phyloP scores from a whole-genome alignment of 805 yeast species.

The Ogataea paradorogensis region DNA sequence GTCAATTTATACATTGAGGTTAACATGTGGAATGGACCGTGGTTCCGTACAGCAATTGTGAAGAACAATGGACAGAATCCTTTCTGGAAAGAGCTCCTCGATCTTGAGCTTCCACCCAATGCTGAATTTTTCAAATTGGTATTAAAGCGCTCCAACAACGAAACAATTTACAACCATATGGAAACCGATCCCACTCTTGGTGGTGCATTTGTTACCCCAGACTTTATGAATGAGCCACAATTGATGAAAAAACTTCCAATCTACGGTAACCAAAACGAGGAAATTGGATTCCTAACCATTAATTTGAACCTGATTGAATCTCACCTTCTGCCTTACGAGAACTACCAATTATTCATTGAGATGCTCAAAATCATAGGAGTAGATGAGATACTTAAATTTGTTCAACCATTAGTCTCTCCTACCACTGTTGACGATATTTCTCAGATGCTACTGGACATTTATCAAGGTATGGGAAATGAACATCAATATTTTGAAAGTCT shows the following conservation, averaged over 20 bases:
- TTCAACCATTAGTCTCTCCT: slow-evolving; percentile 33
- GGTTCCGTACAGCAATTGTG: slow-evolving; percentile 76
- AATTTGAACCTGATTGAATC: slow-evolving; percentile 50
- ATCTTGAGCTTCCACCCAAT: slow-evolving; percentile 55
- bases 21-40: slow-evolving; percentile 65
- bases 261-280: slow-evolving; percentile 28
- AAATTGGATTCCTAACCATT: slow-evolving; percentile 57
- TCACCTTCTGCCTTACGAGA: slow-evolving; percentile 56
- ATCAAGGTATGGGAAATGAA: slow-evolving; percentile 66
- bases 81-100: slow-evolving; percentile 81
- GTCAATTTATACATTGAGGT: slow-evolving; percentile 61
- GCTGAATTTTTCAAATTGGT: slow-evolving; percentile 51
- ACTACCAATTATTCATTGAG: slow-evolving; percentile 60
- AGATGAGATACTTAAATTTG: slow-evolving; percentile 48
- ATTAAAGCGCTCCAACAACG: slow-evolving; percentile 32
- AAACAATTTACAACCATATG: slow-evolving; percentile 15
- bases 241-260: slow-evolving; percentile 22
- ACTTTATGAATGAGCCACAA: slow-evolving; percentile 37
- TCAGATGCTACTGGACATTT: slow-evolving; percentile 63
- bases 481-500: slow-evolving; percentile 70
- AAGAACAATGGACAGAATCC: slow-evolving; percentile 46
- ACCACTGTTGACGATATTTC: slow-evolving; percentile 52
- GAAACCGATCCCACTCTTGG: slow-evolving; percentile 46
- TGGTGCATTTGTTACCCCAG: slow-evolving; percentile 52
- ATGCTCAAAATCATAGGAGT: slow-evolving; percentile 55